Evolutionary conservation across 371 early-diverging fungal species (phyloP), one percentile per base, ranked within the genome.

Genomic region (Rhizopus microsporus): DNA sequence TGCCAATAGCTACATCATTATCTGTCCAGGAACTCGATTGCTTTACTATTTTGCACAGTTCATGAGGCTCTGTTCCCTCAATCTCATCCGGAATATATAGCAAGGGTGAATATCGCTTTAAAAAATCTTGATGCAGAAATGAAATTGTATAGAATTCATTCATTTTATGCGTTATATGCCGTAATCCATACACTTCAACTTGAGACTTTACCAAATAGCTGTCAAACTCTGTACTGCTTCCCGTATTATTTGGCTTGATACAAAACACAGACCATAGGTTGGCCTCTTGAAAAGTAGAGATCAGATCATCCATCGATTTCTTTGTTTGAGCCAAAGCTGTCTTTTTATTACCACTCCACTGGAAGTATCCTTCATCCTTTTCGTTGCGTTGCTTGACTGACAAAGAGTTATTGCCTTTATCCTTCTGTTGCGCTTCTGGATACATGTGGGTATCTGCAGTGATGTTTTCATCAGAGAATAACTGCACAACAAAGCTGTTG

Each of bases 231-330:
- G 69, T 66, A 33, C 80, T 64, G 63, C 73, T 72, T 51, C 74
- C 75, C 4, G 80, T 71, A 49, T 84, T 82, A 60, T 87, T 85
- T 2, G 90, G 86, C 17, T 80, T 77, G 44, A 96, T 66, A 73
- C 91, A 91, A 65, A 89, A 74, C 40, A 94, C 68, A 63, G 87
- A 88, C 95, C 94, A 95, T 8, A 90, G 75, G 31, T 82, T 83
- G 0, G 94, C 90, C 51, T 90, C 89, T 48, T 82, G 81, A 31
- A 95, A 71, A 10, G 91, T 83, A 35, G 83, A 88, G 23, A 93
- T 71, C 7, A 95, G 71, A 60, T 92, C 90, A 34, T 83, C 76
- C 23, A 93, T 65, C 4, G 90, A 80, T 0, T 80, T 80, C 52
- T 86, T 84, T 66, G 91, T 83, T 68, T 92, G 88, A 0, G 85